These are phyloP conservation scores for Hemileia vastatrix DNA, from an alignment of 1,284 basidiomycete species.

Conservation along the genomic window DNA sequence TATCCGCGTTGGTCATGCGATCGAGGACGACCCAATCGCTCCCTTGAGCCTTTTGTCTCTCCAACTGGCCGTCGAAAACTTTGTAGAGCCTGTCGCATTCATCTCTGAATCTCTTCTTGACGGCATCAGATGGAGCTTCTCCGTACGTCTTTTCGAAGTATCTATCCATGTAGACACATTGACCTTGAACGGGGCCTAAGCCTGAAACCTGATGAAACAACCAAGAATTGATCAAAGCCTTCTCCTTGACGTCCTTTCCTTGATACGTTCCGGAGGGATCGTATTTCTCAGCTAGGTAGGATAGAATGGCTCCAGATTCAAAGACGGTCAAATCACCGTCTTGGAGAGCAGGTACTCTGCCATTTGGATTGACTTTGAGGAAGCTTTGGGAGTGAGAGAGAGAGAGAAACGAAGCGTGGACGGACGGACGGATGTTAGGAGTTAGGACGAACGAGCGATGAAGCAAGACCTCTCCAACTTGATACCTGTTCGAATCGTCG, in stretches of 20 bases:
- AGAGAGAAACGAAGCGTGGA: too few species aligned
- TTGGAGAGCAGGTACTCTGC: slow-evolving; percentile 31
- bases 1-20: background rate
- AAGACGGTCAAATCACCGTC: slow-evolving; percentile 31
- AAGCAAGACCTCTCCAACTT: too few species aligned
- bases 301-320: slow-evolving; percentile 30
- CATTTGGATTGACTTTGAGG: slow-evolving; percentile 37
- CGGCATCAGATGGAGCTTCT: background rate
- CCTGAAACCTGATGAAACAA: background rate
- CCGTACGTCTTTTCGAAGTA: background rate
- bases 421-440: background rate
- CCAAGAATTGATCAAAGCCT: background rate
- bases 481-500: too few species aligned
- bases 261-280: background rate
- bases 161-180: background rate
- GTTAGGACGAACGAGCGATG: background rate
- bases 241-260: background rate
- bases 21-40: background rate
- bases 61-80: background rate
- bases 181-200: background rate
- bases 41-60: background rate
- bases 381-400: background rate
- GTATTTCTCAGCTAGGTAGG: slow-evolving; percentile 28
- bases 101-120: background rate
- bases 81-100: background rate